phyloP scores from a whole-genome alignment of 2,329 filamentous ascomycete genomes.

The Penicillium sclerotigenum region DNA sequence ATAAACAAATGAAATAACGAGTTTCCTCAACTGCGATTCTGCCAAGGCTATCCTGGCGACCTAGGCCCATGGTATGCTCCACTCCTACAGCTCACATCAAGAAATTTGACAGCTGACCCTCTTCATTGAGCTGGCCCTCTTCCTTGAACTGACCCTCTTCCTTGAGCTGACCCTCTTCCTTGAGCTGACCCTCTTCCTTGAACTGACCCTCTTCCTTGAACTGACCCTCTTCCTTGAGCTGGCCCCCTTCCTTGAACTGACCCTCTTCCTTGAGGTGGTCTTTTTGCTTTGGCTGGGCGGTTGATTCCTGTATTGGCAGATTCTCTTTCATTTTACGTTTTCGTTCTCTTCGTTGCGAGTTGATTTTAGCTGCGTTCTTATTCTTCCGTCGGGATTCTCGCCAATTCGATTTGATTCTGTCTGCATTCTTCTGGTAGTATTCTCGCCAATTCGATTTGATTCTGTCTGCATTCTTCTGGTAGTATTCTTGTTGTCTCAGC shows the following conservation, averaged over 20 bases:
- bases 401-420: background rate
- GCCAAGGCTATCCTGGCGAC: too few species aligned
- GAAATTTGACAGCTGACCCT: background rate
- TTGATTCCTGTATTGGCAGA: background rate
- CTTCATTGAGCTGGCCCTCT: background rate
- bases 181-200: background rate
- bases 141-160: background rate
- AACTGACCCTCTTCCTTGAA: background rate
- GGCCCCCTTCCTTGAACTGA: background rate
- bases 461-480: background rate
- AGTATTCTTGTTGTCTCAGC: fast-evolving
- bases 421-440: background rate
- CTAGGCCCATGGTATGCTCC: background rate
- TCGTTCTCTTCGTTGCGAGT: background rate
- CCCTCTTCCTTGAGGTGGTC: background rate
- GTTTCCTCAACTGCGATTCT: too few species aligned
- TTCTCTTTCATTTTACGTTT: background rate
- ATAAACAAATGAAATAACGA: background rate
- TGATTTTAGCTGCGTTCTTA: background rate
- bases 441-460: fast-evolving
- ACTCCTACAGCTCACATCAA: background rate
- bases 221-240: background rate
- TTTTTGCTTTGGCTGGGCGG: background rate
- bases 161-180: background rate
- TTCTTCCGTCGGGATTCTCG: background rate